These are phyloP conservation scores for Ceratocystis papillata DNA, from an alignment of 2,329 filamentous ascomycete genomes.

Conservation along the genomic window DNA sequence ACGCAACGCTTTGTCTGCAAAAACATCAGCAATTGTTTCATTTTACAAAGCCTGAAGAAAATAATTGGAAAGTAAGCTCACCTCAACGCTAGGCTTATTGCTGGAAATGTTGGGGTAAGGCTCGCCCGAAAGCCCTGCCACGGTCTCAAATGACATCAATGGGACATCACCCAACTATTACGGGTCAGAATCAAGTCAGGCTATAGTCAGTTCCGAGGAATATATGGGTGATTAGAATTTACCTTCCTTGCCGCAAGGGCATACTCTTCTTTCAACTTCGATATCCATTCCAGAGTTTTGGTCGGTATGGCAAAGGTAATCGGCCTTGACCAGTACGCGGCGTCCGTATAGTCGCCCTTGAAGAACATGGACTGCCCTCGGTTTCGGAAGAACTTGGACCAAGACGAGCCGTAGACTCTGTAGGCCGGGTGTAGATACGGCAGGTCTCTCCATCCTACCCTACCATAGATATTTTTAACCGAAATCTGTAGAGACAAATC, in stretches of 20 bases:
- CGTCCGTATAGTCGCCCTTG: constrained; percentile 7
- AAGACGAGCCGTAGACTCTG: constrained; percentile 12
- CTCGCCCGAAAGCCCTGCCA: constrained; percentile 2
- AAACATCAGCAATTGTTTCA: neutral
- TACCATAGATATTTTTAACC: neutral
- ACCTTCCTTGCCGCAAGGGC: neutral
- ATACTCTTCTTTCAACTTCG: neutral
- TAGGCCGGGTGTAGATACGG: constrained; percentile 18
- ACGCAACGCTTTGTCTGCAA: constrained; percentile 7
- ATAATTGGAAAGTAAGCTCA: neutral
- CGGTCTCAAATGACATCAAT: neutral
- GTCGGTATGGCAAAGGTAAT: constrained; percentile 19
- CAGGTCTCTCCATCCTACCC: neutral
- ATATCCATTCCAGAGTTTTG: constrained; percentile 4
- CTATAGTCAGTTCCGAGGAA: neutral
- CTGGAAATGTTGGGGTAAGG: constrained; percentile 11
- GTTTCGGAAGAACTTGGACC: constrained; percentile 19
- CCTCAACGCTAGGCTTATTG: neutral
- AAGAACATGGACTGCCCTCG: constrained; percentile 15
- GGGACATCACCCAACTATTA: neutral
- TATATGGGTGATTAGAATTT: neutral
- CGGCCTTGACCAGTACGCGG: neutral
- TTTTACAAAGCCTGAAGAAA: no score
- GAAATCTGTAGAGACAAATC: constrained; percentile 2
- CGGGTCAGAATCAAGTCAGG: neutral